A percentile compares a stretch with the other conserved stretches of the same genome.
Conservation (phyloP, 495 filamentous ascomycete genomes). For the Choiromyces venosus region DNA sequence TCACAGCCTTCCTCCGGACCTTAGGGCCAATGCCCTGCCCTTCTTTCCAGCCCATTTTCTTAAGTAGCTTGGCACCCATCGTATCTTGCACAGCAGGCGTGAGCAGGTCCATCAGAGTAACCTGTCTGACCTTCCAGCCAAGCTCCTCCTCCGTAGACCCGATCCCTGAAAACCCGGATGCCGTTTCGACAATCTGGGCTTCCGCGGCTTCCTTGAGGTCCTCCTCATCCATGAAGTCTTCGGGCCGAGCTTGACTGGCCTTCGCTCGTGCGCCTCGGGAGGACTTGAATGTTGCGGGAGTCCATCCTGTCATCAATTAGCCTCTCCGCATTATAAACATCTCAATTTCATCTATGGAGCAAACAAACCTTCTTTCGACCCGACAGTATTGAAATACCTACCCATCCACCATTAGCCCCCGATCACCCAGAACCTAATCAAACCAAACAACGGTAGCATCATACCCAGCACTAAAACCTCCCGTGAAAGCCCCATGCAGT, state of each 20-base stretch:
- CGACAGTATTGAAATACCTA: conserved; percentile 96
- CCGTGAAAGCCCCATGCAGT: conserved; percentile 93
- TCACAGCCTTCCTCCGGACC: conserved; percentile 66
- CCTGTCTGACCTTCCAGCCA: conserved; percentile 46
- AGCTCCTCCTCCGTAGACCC: conserved; percentile 61
- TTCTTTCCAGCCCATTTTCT: conserved; percentile 93
- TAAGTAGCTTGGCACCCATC: conserved; percentile 80
- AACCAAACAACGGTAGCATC: conserved; percentile 29
- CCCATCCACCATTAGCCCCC: conserved; percentile 19
- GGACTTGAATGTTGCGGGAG: conserved; percentile 82
- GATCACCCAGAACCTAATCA: background rate
- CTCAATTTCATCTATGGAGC: background rate
- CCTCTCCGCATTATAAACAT: conserved; percentile 7
- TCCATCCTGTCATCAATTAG: conserved; percentile 56
- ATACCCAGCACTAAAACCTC: conserved; percentile 93
- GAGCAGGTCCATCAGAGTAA: conserved; percentile 68
- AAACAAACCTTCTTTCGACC: conserved; percentile 73
- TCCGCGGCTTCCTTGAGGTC: conserved; percentile 85
- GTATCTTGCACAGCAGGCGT: conserved; percentile 67
- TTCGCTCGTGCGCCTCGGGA: conserved; percentile 74
- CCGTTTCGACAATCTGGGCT: conserved; percentile 63
- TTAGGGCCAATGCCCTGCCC: conserved; percentile 91
- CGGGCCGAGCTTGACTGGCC: conserved; percentile 59
- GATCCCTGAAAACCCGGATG: conserved; percentile 66
- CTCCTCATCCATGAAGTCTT: conserved; percentile 99